These are phyloP conservation scores for Thielaviopsis punctulata DNA, from an alignment of 2,329 filamentous ascomycete species.

Conservation along the genomic window DNA sequence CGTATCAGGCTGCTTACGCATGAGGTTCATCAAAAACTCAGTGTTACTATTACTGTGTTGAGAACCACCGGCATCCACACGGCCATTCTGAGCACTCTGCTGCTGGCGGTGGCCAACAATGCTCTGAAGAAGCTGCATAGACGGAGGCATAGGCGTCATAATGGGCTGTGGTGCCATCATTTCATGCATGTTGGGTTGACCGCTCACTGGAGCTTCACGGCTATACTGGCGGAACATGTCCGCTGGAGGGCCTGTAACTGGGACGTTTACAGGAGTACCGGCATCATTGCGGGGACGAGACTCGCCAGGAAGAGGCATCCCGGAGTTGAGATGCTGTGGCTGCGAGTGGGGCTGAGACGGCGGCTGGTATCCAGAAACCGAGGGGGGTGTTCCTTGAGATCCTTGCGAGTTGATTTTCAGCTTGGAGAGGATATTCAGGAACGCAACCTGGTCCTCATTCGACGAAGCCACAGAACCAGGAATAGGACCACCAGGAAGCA, in stretches of 20 bases:
- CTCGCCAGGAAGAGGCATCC: slow-evolving; percentile 10
- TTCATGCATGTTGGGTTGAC: slow-evolving; percentile 25
- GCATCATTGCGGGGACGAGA: slow-evolving; percentile 4
- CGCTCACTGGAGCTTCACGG: slow-evolving; percentile 21
- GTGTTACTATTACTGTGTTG: slow-evolving; percentile 44
- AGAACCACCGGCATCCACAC: slow-evolving; percentile 2
- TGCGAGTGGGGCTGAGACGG: slow-evolving; percentile 21
- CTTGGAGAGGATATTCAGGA: slow-evolving; percentile 68
- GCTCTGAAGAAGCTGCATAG: slow-evolving; percentile 44
- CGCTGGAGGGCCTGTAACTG: slow-evolving; percentile 2
- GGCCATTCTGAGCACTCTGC: slow-evolving; percentile 8
- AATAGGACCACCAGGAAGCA: slow-evolving; percentile 2
- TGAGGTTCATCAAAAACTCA: slow-evolving; percentile 74
- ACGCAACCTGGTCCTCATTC: slow-evolving; percentile 64
- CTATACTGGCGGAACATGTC: slow-evolving; percentile 11
- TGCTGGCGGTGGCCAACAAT: slow-evolving; percentile 30
- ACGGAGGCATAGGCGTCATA: slow-evolving; percentile 27
- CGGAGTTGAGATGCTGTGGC: slow-evolving; percentile 20
- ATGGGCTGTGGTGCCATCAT: slow-evolving; percentile 33
- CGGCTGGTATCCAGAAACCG: slow-evolving; percentile 19
- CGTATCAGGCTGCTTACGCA: slow-evolving; percentile 38
- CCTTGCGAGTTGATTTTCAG: slow-evolving; percentile 40
- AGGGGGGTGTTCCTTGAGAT: slow-evolving; percentile 25
- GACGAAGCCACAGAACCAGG: slow-evolving; percentile 17
- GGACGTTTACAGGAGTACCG: background rate